Percentiles rank a stretch among this genome's conserved stretches.
Evolutionary conservation across 1,139 yeast genomes (phyloP).

Genomic region (Pichia sp.): DNA sequence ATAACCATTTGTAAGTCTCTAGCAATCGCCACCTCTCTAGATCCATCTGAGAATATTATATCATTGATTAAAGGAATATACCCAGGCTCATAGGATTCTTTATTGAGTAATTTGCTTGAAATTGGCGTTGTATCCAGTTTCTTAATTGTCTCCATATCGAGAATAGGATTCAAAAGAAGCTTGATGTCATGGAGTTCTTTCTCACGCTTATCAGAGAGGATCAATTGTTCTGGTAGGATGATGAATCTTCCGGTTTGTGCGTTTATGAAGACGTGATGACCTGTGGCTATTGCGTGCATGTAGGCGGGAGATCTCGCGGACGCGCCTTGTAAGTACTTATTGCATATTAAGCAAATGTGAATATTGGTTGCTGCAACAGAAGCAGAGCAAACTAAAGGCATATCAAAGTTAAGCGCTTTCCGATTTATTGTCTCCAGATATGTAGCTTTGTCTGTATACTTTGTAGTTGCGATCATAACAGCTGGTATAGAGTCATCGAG

Average conservation of each 20-base stretch:
- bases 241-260: conserved; percentile 43
- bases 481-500: conserved; percentile 5
- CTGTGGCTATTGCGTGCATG: conserved; percentile 52
- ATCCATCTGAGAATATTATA: conserved; percentile 16
- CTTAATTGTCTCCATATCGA: conserved; percentile 30
- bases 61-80: conserved; percentile 51
- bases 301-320: conserved; percentile 59
- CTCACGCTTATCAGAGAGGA: conserved; percentile 27
- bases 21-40: not conserved
- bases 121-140: conserved; percentile 25
- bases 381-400: conserved; percentile 58
- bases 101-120: conserved; percentile 35
- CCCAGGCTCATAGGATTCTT: conserved; percentile 49
- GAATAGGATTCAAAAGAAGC: conserved; percentile 47
- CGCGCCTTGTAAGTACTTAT: conserved; percentile 67
- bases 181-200: conserved; percentile 45
- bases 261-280: conserved; percentile 60
- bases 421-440: conserved; percentile 54
- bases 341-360: conserved; percentile 69
- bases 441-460: conserved; percentile 15
- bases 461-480: not conserved
- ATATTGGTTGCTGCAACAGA: conserved; percentile 55
- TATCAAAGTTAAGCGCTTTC: conserved; percentile 58
- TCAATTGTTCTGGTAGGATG: conserved; percentile 54
- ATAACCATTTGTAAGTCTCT: conserved; percentile 21